Evolutionary conservation across 192 early-diverging fungal species (phyloP), one percentile per base, ranked within the genome.

Genomic region (Coemansia sp.): DNA sequence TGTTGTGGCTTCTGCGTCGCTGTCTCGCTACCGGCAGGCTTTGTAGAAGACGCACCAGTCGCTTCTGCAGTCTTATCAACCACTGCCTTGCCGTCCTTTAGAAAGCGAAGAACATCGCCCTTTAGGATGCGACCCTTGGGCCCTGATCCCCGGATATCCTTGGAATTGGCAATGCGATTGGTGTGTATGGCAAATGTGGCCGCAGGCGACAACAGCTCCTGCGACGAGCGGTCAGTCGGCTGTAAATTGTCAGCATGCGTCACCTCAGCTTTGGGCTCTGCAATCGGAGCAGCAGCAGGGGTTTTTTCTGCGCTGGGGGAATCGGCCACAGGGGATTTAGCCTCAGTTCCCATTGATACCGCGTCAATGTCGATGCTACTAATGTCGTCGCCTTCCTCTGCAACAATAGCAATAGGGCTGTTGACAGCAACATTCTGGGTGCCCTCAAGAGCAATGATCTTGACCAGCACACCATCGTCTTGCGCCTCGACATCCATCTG

Each of bases 401-500:
- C 92, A 58, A 96, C 68, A 65, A 98, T 77, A 49, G 88, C 92
- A 69, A 98, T 89, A 5, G 89, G 74, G 55, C 85, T 83, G 58
- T 85, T 90, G 25, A 96, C 93, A 28, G 84, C 28, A 12, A 91
- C 89, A 66, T 93, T 91, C 69, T 81, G 78, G 10, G 73, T 22
- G 8, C 78, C 78, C 34, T 89, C 88, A 7, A 71, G 74, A 8
- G 90, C 76, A 74, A 99, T 84, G 66, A 97, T 90, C 88, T 97
- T 94, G 73, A 93, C 97, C 53, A 99, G 71, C 60, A 88, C 92
- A 19, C 97, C 97, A 67, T 99, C 97, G 64, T 99, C 97, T 81
- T 97, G 95, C 65, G 92, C 95, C 77, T 99, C 97, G 59, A 99
- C 94, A 71, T 99, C 97, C 94, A 99, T 97, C 76, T 94, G 92